Conservation (phyloP, 2,329 filamentous ascomycete species). For the Monilinia fructicola region DNA sequence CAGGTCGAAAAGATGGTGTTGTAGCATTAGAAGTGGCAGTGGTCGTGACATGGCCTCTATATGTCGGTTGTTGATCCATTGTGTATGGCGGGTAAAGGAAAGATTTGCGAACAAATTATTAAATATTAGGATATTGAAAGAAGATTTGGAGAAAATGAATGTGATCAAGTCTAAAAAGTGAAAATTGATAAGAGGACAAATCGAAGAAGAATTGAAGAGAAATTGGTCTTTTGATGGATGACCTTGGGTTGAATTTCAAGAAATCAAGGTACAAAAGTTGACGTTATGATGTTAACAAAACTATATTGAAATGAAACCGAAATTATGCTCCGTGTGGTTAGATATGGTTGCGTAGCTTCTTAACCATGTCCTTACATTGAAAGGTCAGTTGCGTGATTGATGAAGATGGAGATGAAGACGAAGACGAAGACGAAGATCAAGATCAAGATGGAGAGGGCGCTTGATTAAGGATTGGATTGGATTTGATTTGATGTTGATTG, state of each 20-base stretch:
- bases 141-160: neutral
- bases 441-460: neutral
- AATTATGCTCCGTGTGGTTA: neutral
- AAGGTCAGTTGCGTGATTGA: neutral
- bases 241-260: neutral
- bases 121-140: neutral
- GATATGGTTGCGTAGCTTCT: neutral
- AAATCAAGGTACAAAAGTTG: neutral
- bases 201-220: neutral
- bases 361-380: neutral
- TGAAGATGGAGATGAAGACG: neutral
- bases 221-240: neutral
- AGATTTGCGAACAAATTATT: neutral
- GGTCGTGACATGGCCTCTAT: constrained; percentile 28
- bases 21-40: constrained; percentile 37
- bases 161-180: neutral
- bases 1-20: constrained; percentile 41
- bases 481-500: neutral
- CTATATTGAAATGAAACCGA: constrained; percentile 1
- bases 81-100: neutral
- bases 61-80: constrained; percentile 19
- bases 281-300: neutral
- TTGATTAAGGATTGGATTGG: neutral
- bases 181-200: neutral
- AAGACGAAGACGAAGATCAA: neutral